A percentile compares a stretch with the other conserved stretches of the same genome.
Conservation (phyloP, 2,329 filamentous ascomycete genomes). For the Stachybotrys chlorohalonatus region DNA sequence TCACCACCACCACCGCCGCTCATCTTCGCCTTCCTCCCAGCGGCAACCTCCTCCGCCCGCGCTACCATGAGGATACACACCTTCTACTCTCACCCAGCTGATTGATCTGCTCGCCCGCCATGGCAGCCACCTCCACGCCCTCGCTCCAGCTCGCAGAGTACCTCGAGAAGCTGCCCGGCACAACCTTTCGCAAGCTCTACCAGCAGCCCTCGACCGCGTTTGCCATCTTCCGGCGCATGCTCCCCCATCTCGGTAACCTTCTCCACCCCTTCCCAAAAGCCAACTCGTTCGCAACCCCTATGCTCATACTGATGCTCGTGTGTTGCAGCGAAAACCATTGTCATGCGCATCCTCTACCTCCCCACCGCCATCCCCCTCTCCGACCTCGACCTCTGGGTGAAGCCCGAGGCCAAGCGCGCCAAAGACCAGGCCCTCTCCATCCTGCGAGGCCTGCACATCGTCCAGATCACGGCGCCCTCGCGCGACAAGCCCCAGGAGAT, state of each 20-base stretch:
- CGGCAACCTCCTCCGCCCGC: too few species aligned
- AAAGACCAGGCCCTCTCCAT: slow-evolving; percentile 78
- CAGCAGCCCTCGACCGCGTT: slow-evolving; percentile 92
- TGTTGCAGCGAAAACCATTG: slow-evolving; percentile 73
- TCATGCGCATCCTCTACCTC: slow-evolving; percentile 92
- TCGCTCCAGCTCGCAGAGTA: slow-evolving; percentile 70
- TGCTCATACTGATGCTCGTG: neutral
- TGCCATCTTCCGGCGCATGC: slow-evolving; percentile 94
- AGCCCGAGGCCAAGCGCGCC: slow-evolving; percentile 44
- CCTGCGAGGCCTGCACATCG: slow-evolving; percentile 78
- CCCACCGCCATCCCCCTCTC: slow-evolving; percentile 68
- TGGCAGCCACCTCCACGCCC: slow-evolving; percentile 36
- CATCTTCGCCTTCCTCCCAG: neutral
- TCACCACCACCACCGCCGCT: neutral
- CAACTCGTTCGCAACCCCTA: too few species aligned
- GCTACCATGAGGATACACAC: neutral
- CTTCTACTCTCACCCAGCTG: slow-evolving; percentile 11
- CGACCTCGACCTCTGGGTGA: slow-evolving; percentile 81
- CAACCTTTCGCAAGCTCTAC: slow-evolving; percentile 85
- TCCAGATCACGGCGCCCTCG: slow-evolving; percentile 53
- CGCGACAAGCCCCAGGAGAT: slow-evolving; percentile 62
- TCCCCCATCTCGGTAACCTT: slow-evolving; percentile 74
- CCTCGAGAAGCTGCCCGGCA: slow-evolving; percentile 82
- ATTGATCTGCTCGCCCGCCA: slow-evolving; percentile 19
- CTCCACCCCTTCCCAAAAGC: too few species aligned